Conservation (phyloP, 2,329 filamentous ascomycete species). For the Claviceps capensis region DNA sequence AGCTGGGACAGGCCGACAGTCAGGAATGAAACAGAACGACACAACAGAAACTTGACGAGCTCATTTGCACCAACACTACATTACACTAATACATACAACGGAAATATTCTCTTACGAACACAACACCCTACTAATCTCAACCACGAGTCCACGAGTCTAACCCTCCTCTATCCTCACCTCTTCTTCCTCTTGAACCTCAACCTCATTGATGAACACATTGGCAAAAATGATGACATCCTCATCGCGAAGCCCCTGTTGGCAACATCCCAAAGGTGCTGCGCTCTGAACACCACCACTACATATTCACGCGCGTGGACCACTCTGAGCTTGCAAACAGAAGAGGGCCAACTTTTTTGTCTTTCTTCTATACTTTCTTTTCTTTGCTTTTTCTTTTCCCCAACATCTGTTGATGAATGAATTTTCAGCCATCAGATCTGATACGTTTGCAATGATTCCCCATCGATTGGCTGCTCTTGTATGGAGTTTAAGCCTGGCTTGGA, state of each 20-base stretch:
- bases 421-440: not conserved
- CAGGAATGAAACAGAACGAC: not conserved
- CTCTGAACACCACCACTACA: not conserved
- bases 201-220: not conserved
- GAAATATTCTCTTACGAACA: slow-evolving; percentile 3
- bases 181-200: not conserved
- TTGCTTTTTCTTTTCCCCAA: slow-evolving; percentile 5
- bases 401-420: not conserved
- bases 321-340: slow-evolving; percentile 6
- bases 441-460: slow-evolving; percentile 12
- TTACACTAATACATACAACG: slow-evolving; percentile 1
- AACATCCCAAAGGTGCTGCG: not conserved
- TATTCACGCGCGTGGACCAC: not conserved
- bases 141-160: slow-evolving; percentile 20
- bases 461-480: slow-evolving; percentile 4
- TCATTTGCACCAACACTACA: slow-evolving; percentile 1
- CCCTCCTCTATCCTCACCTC: not conserved
- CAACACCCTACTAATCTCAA: slow-evolving; percentile 12
- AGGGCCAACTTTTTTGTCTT: slow-evolving; percentile 10
- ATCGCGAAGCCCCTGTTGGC: not conserved
- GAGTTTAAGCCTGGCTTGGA: slow-evolving; percentile 3
- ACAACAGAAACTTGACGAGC: not conserved
- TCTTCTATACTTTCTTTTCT: too few species aligned
- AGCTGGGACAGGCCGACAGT: not conserved
- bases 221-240: not conserved